Conservation (phyloP, 148 eudicot genomes). For the Agrostemma githago region DNA sequence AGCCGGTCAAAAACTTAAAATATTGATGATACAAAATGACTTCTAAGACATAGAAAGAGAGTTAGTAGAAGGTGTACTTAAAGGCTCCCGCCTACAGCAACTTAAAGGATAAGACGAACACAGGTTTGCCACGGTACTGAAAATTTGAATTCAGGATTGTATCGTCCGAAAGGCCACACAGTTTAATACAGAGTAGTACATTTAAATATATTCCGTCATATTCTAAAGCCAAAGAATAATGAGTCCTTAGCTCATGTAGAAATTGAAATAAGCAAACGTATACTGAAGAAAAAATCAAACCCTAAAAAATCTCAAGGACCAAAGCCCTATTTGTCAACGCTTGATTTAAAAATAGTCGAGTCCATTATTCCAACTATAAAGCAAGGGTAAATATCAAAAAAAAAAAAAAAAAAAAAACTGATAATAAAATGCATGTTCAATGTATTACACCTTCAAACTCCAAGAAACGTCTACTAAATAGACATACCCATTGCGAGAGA, state of each 20-base stretch:
- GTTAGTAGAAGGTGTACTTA: neutral
- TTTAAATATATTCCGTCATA: neutral
- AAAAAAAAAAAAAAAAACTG: neutral
- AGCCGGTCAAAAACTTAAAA: neutral
- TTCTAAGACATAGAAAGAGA: neutral
- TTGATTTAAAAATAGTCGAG: neutral
- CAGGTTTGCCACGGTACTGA: neutral
- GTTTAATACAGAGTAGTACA: neutral
- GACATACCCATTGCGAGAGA: neutral
- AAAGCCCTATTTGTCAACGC: neutral
- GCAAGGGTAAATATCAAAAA: neutral
- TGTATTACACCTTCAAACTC: slow-evolving; percentile 5
- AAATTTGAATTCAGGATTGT: neutral
- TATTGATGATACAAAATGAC: neutral
- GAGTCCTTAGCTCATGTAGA: neutral
- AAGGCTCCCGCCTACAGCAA: neutral
- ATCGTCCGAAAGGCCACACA: neutral
- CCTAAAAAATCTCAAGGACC: neutral
- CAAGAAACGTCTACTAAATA: neutral
- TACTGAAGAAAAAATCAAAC: neutral
- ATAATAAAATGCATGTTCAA: neutral
- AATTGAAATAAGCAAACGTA: neutral
- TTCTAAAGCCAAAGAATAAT: neutral
- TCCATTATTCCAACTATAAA: neutral
- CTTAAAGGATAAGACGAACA: neutral